phyloP scores from a whole-genome alignment of 2,329 filamentous ascomycete genomes.

The Lojkania enalia region DNA sequence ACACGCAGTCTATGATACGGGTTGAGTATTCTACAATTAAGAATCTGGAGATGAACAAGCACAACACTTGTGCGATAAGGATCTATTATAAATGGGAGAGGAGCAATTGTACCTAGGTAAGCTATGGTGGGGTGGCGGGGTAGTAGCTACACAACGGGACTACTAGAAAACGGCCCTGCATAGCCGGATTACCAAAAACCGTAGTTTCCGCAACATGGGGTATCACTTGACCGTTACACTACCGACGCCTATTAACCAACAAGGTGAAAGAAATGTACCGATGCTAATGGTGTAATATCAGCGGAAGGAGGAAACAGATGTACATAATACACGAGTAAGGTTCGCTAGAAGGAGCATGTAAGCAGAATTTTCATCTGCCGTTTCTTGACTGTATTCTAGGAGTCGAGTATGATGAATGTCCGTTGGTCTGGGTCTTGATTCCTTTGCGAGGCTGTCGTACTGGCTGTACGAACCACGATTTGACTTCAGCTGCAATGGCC shows the following conservation, averaged over 20 bases:
- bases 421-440: conserved; percentile 26
- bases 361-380: conserved; percentile 23
- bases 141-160: conserved; percentile 12
- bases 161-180: too few species aligned
- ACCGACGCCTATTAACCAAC: too few species aligned
- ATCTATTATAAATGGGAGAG: background rate
- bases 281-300: too few species aligned
- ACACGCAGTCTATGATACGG: background rate
- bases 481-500: conserved; percentile 17
- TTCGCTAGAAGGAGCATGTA: too few species aligned
- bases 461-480: conserved; percentile 27
- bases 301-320: too few species aligned
- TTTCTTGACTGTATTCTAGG: conserved; percentile 36
- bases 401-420: conserved; percentile 26
- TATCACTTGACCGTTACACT: too few species aligned
- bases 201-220: too few species aligned
- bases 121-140: conserved; percentile 25
- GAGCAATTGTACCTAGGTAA: background rate
- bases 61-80: background rate
- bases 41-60: background rate
- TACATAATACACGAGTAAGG: too few species aligned
- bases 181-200: background rate
- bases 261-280: too few species aligned
- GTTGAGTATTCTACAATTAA: background rate
- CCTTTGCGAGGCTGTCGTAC: conserved; percentile 28